phyloP scores from a whole-genome alignment of 2,329 filamentous ascomycete species.

The Penicillium sumatraense region DNA sequence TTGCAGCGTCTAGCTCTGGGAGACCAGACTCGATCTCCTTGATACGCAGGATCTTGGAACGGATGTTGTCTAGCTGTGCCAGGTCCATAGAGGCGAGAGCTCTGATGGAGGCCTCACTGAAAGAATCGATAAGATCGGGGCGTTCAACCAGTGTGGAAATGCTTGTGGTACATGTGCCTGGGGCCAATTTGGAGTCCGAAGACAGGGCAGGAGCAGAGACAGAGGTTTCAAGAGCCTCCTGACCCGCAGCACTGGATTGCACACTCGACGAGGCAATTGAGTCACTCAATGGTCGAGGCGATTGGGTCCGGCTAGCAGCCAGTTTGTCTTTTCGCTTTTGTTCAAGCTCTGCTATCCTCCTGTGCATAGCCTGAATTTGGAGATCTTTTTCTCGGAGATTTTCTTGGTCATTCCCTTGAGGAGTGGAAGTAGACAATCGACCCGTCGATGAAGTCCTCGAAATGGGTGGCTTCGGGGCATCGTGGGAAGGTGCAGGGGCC shows the following conservation, averaged over 20 bases:
- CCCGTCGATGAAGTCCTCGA: slow-evolving; percentile 47
- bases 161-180: neutral
- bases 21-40: slow-evolving; percentile 55
- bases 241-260: slow-evolving; percentile 15
- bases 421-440: slow-evolving; percentile 41
- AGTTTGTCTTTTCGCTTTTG: slow-evolving; percentile 49
- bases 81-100: slow-evolving; percentile 26
- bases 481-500: slow-evolving; percentile 41
- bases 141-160: slow-evolving; percentile 1
- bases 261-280: slow-evolving; percentile 24
- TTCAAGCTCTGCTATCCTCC: slow-evolving; percentile 56
- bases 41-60: slow-evolving; percentile 47
- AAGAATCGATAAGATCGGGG: slow-evolving; percentile 14
- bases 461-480: slow-evolving; percentile 46
- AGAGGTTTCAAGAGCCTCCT: slow-evolving; percentile 8
- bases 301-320: slow-evolving; percentile 41
- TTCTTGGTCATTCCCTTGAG: slow-evolving; percentile 41
- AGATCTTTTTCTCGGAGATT: slow-evolving; percentile 53
- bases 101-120: slow-evolving; percentile 21
- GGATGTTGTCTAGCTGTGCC: slow-evolving; percentile 36
- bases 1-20: slow-evolving; percentile 51
- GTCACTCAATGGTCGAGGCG: slow-evolving; percentile 33
- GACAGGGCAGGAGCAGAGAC: slow-evolving; percentile 1
- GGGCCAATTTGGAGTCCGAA: neutral
- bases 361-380: slow-evolving; percentile 53